Conservation (phyloP, 176 grass and related monocot genomes). For the Saccharum spontaneum region DNA sequence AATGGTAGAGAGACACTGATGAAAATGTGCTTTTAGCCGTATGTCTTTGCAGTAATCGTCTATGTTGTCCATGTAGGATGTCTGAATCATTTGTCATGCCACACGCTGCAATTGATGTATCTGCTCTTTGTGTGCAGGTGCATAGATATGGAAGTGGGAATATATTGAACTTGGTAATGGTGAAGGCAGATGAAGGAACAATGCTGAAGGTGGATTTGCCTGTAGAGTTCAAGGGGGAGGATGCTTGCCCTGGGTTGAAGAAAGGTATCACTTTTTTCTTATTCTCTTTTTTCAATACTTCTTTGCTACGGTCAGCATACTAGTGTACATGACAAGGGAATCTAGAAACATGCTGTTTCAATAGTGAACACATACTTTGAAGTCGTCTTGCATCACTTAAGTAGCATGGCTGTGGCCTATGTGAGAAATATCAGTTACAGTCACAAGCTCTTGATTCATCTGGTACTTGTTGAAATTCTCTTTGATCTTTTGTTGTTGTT, state of each 20-base stretch:
- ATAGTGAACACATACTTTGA: background rate
- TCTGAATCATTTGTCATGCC: background rate
- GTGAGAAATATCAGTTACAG: background rate
- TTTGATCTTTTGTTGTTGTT: background rate
- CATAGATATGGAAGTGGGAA: conserved; percentile 64
- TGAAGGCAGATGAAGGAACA: conserved; percentile 70
- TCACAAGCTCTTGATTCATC: background rate
- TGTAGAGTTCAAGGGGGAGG: conserved; percentile 74
- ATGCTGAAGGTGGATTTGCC: conserved; percentile 75
- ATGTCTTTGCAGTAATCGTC: background rate
- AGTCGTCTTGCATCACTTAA: background rate
- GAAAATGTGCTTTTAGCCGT: background rate
- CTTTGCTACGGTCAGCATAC: background rate
- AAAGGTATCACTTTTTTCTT: conserved; percentile 57
- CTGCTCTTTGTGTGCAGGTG: conserved; percentile 50
- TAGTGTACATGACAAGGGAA: background rate
- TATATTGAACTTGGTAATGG: conserved; percentile 85
- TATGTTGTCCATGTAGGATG: background rate
- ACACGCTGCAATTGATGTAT: background rate
- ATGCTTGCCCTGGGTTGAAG: conserved; percentile 74
- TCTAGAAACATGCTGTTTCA: background rate
- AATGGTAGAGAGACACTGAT: background rate
- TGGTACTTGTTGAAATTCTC: background rate
- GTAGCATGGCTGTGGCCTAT: background rate
- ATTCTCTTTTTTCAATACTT: conserved; percentile 9